These are phyloP conservation scores for Fragaria ananassa DNA, from an alignment of 306 rosid species.

Conservation along the genomic window DNA sequence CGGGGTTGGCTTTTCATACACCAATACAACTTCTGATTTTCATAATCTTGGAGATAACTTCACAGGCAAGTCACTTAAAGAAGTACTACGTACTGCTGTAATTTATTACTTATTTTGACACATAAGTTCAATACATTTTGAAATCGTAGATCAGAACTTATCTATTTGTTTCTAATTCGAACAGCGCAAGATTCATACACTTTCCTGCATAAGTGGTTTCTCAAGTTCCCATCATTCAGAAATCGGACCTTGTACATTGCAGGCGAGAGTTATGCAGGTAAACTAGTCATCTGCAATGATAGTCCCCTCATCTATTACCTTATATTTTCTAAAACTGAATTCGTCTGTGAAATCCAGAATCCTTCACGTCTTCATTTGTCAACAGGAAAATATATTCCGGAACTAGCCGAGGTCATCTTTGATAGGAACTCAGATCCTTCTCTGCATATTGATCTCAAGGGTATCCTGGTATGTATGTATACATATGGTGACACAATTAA, in stretches of 20 bases:
- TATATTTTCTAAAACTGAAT: background rate
- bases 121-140: background rate
- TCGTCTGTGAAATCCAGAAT: background rate
- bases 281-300: background rate
- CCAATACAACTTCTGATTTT: conserved; percentile 76
- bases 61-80: conserved; percentile 49
- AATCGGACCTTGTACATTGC: conserved; percentile 66
- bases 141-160: background rate
- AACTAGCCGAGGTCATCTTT: conserved; percentile 68
- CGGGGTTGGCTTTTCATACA: conserved; percentile 92
- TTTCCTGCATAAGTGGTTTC: conserved; percentile 74
- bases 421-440: conserved; percentile 63
- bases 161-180: background rate
- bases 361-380: background rate
- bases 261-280: conserved; percentile 90
- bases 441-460: conserved; percentile 68
- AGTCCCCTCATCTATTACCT: background rate
- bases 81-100: background rate
- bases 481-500: background rate
- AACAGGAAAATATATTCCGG: conserved; percentile 84
- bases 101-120: background rate
- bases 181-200: conserved; percentile 74
- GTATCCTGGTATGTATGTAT: conserved; percentile 52
- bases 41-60: conserved; percentile 66
- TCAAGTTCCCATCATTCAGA: conserved; percentile 72